Evolutionary conservation across 257 asterid species (phyloP), one percentile per base, ranked within the genome.

Genomic region (Parsonsia alboflavescens): DNA sequence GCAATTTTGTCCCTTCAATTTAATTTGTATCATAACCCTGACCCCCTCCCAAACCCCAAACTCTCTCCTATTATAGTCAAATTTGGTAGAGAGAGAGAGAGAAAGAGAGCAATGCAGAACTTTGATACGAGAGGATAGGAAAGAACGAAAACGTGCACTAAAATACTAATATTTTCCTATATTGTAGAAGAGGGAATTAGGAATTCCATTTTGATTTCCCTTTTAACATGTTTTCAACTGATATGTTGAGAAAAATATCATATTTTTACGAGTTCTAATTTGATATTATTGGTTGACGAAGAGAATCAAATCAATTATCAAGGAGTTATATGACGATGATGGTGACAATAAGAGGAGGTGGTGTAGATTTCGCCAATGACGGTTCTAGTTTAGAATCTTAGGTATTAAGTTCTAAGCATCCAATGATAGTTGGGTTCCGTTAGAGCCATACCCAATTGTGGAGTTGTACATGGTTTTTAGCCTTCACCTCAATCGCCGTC

Each of bases 391-490:
- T 82, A 76, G 54, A 50, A 72, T 76, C n/a, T 84, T 49, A 75
- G 83, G 46, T 90, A 83, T 79, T 86, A 90, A n/a, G n/a, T 80
- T 86, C 98, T 36, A 93, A 92, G 82, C 98, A 92, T 71, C 98
- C 96, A 6, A 79, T 93, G 17, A 84, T 92, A 72, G 88, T 92
- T 58, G 81, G 80, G 4, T 92, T 92, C 91, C 89, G 96, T 0
- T 92, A 97, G 98, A 86, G 85, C 82, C 86, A 82, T 84, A 21
- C 83, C 82, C 84, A 88, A 49, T 84, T 89, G 4, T 89, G 93
- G 92, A 96, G 93, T 6, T 86, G 91, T 82, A 90, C 97, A 41
- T 93, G 98, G 97, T 82, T 84, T 0, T 90, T 90, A 79, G 84
- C 89, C 72, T 70, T 84, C 97, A 69, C 72, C 71, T 84, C 97